Evolutionary conservation across 805 yeast genomes (phyloP), one percentile per base, ranked within the genome.

Genomic region (Starmerella bombi): DNA sequence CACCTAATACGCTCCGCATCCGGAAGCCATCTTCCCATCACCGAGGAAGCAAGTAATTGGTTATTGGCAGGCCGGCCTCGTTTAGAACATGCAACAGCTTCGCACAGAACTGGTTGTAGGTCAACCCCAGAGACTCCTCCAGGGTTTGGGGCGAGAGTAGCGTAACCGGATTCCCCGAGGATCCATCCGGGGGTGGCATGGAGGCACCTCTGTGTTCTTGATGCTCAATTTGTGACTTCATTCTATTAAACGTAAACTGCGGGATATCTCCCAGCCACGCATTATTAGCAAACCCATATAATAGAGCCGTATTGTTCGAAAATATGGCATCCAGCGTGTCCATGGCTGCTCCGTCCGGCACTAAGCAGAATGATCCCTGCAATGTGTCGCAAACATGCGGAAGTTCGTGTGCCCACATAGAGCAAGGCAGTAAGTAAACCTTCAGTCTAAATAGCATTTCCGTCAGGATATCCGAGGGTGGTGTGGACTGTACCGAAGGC

Each of bases 221-320:
- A 38, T 41, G 33, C 36, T 43, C 28, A 38, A 35, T 12, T 15
- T 12, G 38, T n/a, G n/a, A n/a, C n/a, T n/a, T n/a, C n/a, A n/a
- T n/a, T n/a, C n/a, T n/a, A n/a, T n/a, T n/a, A n/a, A n/a, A n/a
- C n/a, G n/a, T n/a, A n/a, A n/a, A n/a, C 31, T 41, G 48, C 16
- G 51, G 44, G 29, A 45, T 45, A 3, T 42, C 39, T 5, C 51
- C 51, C 21, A 48, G 27, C 49, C 49, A 48, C 7, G 44, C 38
- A 8, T 48, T 40, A 25, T 48, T 48, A 4, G 46, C 43, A 4
- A 47, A 22, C 14, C 37, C 32, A 28, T 29, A 41, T n/a, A 42
- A 17, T 2, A 25, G 22, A 15, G 34, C 34, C 2, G 16, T 32
- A 14, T 32, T 17, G 4, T 20, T 29, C 1, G 19, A 33, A 16